Conservation (phyloP, 2,329 filamentous ascomycete genomes). For the Stachybotrys chartarum region DNA sequence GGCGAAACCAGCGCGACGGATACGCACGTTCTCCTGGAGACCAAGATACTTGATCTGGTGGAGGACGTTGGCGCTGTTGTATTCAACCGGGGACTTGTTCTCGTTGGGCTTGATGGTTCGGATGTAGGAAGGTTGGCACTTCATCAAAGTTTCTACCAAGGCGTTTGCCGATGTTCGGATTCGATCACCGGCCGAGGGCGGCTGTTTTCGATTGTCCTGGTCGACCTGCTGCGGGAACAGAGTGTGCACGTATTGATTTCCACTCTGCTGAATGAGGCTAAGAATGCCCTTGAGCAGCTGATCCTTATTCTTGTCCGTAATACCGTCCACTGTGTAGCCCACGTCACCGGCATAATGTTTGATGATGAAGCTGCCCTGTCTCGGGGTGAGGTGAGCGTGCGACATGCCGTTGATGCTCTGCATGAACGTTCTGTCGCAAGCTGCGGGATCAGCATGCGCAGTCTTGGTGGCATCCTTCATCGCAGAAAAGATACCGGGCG, state of each 20-base stretch:
- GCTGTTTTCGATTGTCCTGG: conserved; percentile 89
- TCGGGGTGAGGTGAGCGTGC: conserved; percentile 83
- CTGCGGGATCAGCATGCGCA: conserved; percentile 90
- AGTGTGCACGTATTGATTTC: conserved; percentile 78
- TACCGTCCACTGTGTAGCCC: conserved; percentile 86
- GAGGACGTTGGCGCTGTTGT: conserved; percentile 84
- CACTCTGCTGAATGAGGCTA: conserved; percentile 75
- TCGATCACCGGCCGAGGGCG: conserved; percentile 91
- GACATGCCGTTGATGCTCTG: conserved; percentile 85
- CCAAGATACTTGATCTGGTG: conserved; percentile 99
- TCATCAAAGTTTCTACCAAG: conserved; percentile 91
- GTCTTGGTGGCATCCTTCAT: conserved; percentile 97
- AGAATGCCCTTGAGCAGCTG: conserved; percentile 90
- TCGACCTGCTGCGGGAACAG: conserved; percentile 92
- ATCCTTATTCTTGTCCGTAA: conserved; percentile 99
- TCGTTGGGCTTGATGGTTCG: conserved; percentile 99
- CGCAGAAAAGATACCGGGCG: conserved; percentile 88
- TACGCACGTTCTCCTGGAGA: conserved; percentile 98
- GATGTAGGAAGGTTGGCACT: conserved; percentile 94
- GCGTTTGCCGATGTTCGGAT: conserved; percentile 94
- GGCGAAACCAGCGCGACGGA: conserved; percentile 91
- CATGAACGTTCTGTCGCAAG: conserved; percentile 93
- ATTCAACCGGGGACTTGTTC: conserved; percentile 92
- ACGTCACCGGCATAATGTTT: conserved; percentile 99
- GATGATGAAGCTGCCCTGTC: conserved; percentile 95